phyloP scores from a whole-genome alignment of 805 yeast genomes.

The Metschnikowia orientalis region DNA sequence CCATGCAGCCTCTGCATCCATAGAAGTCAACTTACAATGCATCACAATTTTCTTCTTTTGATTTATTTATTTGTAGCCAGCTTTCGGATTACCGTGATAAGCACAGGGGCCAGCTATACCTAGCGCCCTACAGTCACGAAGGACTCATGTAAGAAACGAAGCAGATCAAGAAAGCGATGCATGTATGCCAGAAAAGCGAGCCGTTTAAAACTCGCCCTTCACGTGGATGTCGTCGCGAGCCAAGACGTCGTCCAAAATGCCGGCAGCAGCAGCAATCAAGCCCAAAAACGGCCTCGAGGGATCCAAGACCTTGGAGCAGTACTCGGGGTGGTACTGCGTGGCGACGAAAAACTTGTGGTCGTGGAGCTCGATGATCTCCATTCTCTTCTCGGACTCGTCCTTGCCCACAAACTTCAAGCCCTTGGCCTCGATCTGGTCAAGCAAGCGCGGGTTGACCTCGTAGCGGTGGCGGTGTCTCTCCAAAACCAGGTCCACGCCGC shows the following conservation, averaged over 20 bases:
- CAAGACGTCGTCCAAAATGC: conserved; percentile 67
- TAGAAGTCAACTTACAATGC: too few species aligned
- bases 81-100: too few species aligned
- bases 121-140: too few species aligned
- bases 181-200: too few species aligned
- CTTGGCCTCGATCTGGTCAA: conserved; percentile 61
- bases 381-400: conserved; percentile 85
- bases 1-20: too few species aligned
- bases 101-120: too few species aligned
- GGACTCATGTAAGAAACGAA: too few species aligned
- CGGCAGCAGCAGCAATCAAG: conserved; percentile 89
- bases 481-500: conserved; percentile 58
- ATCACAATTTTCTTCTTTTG: too few species aligned
- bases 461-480: conserved; percentile 99
- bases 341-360: conserved; percentile 90
- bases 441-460: conserved; percentile 87
- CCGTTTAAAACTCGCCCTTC: conserved; percentile 39
- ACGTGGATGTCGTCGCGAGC: conserved; percentile 38
- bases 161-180: too few species aligned
- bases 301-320: conserved; percentile 90
- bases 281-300: conserved; percentile 97
- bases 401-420: conserved; percentile 91
- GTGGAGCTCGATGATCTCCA: conserved; percentile 87
- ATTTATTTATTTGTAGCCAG: too few species aligned
- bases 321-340: conserved; percentile 98